Evolutionary conservation across 345 rosid genomes (phyloP).

Genomic region (Rhizophora apiculata): DNA sequence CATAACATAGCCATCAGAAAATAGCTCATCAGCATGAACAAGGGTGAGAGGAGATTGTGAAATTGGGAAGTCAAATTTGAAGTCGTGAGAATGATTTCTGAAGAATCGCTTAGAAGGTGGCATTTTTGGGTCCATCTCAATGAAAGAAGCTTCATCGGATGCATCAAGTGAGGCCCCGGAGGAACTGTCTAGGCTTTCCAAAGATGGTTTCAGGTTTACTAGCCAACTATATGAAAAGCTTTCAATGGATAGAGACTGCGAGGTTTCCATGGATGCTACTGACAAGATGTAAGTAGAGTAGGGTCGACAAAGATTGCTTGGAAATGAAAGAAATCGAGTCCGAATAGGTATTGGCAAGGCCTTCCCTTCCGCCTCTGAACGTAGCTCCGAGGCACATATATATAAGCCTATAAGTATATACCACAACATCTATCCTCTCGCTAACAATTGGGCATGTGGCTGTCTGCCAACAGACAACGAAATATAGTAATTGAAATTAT

Average conservation of each 20-base stretch:
- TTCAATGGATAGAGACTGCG: slow-evolving; percentile 80
- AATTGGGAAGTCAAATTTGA: slow-evolving; percentile 69
- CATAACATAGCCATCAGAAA: slow-evolving; percentile 73
- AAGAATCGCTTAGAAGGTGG: slow-evolving; percentile 88
- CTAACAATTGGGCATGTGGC: slow-evolving; percentile 41
- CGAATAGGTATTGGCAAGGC: slow-evolving; percentile 15
- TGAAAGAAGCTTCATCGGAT: slow-evolving; percentile 74
- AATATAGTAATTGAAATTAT: slow-evolving; percentile 44
- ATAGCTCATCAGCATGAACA: slow-evolving; percentile 85
- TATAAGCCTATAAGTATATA: slow-evolving; percentile 16
- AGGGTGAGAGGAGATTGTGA: slow-evolving; percentile 50
- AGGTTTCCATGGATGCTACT: slow-evolving; percentile 50
- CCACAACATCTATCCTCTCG: slow-evolving; percentile 23
- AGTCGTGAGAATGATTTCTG: slow-evolving; percentile 50
- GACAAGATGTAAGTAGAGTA: background rate
- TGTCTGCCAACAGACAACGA: slow-evolving; percentile 62
- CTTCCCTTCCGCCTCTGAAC: slow-evolving; percentile 23
- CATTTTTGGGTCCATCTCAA: slow-evolving; percentile 93
- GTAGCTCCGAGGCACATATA: slow-evolving; percentile 21
- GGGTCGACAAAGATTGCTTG: background rate
- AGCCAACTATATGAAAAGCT: slow-evolving; percentile 93
- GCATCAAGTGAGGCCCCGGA: slow-evolving; percentile 52
- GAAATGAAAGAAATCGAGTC: slow-evolving; percentile 1
- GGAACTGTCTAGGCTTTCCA: slow-evolving; percentile 47
- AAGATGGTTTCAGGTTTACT: slow-evolving; percentile 66